Base-by-base conservation (phyloP, 2,329 filamentous ascomycete species). In the Ophiostoma triangulosporum region DNA sequence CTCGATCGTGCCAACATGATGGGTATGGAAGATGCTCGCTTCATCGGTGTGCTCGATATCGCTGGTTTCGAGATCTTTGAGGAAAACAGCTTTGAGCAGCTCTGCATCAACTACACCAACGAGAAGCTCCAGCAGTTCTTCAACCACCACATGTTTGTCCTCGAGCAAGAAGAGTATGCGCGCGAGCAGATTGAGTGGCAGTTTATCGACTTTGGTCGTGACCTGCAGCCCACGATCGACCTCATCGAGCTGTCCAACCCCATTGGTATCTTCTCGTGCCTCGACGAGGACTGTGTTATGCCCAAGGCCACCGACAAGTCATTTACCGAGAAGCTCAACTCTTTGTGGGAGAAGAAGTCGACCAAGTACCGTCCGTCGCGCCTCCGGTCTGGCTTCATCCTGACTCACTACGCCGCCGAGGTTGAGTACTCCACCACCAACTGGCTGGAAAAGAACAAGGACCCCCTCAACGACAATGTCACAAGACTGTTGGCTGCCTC, bases 51-150 rank as follows among this genome's bases (percentile, higher is more conserved):
- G 8, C 82, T 98, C 40, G 93, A 98, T 79, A 98, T 98, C 68
- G 94, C 94, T 59, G 93, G 93, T 57, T 98, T 98, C 68, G 93
- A 98, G 65, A 98, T 98, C 56, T 98, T 98, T 62, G 90, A 98
- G 61, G 80, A 88, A 63, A 98, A 98, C 72, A 96, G 91, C 72
- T 98, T 98, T 63, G 93, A 98, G 67, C 93, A 98, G 68, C 77
- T 98, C 6, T 98, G 93, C 73, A 98, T 98, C 76, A 98, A 98
- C 69, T 98, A 98, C 69, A 97, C 94, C 57, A 98, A 98, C 69
- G 93, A 98, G 68, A 98, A 96, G 68, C 80, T 98, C 6, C 93
- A 98, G 64, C 93, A 98, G 61, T 98, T 98, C 68, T 98, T 98
- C 78, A 98, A 98, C 63, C 93, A 98, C 65, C 94, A 98, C 72